phyloP scores from a whole-genome alignment of 371 early-diverging fungal species.

The Syncephalis fuscata region DNA sequence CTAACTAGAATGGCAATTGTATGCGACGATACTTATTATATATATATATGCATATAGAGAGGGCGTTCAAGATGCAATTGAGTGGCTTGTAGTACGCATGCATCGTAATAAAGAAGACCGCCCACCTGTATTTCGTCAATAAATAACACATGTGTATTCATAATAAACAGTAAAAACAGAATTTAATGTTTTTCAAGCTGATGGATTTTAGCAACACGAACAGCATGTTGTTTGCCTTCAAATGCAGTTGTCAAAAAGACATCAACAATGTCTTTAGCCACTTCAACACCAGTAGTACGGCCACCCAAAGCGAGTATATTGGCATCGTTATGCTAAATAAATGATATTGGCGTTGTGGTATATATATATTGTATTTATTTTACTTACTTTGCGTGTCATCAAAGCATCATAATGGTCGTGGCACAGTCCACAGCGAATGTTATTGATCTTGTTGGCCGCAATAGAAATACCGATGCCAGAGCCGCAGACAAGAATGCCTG shows the following conservation, averaged over 20 bases:
- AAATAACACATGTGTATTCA: too few relatives aligned
- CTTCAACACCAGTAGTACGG: background rate
- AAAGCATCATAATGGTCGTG: constrained; percentile 5
- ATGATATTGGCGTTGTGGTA: background rate
- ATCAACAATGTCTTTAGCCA: constrained; percentile 2
- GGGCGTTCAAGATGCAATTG: constrained; percentile 71
- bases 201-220: constrained; percentile 2
- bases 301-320: constrained; percentile 5
- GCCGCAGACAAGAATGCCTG: constrained; percentile 4
- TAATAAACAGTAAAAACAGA: too few relatives aligned
- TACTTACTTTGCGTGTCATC: constrained; percentile 4
- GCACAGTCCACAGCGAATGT: constrained; percentile 4
- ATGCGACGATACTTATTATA: background rate
- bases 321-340: constrained; percentile 5
- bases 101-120: constrained; percentile 60
- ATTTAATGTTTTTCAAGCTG: background rate
- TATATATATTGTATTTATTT: too few relatives aligned
- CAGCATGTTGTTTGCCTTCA: constrained; percentile 3
- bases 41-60: constrained; percentile 21
- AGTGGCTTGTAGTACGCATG: constrained; percentile 66
- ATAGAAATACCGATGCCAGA: constrained; percentile 7
- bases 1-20: too few relatives aligned
- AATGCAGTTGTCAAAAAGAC: constrained; percentile 1
- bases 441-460: constrained; percentile 4
- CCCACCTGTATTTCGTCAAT: constrained; percentile 41